These are phyloP conservation scores for Hymenoscyphus linearis DNA, from an alignment of 2,329 filamentous ascomycete species.

Conservation along the genomic window DNA sequence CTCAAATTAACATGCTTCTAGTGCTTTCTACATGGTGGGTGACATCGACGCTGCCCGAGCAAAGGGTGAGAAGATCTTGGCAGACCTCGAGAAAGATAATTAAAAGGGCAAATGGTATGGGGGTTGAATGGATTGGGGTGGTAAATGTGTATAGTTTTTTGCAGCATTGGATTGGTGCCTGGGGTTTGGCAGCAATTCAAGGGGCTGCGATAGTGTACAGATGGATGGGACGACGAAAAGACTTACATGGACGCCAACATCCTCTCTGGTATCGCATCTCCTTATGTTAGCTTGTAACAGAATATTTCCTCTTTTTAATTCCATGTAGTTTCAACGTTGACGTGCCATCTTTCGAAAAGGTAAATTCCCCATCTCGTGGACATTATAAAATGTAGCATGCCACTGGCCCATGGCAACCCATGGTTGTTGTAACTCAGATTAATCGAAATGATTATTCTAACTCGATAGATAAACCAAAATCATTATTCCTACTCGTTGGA, in stretches of 20 bases:
- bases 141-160: conserved; percentile 19
- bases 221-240: conserved; percentile 19
- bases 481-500: no score
- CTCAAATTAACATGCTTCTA: conserved; percentile 22
- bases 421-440: no score
- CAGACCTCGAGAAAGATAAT: conserved; percentile 56
- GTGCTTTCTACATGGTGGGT: conserved; percentile 60
- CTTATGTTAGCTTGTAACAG: conserved; percentile 19
- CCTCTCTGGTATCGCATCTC: conserved; percentile 23
- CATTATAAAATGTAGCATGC: no score
- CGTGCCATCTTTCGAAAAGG: not conserved
- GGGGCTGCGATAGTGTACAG: conserved; percentile 16
- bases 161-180: conserved; percentile 10
- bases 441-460: no score
- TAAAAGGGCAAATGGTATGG: conserved; percentile 4
- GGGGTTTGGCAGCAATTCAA: conserved; percentile 10
- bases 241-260: conserved; percentile 21
- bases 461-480: no score
- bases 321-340: not conserved
- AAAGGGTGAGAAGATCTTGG: conserved; percentile 99
- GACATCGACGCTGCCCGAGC: conserved; percentile 85
- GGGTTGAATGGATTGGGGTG: not conserved
- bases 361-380: not conserved
- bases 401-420: no score
- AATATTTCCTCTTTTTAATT: conserved; percentile 11